A percentile compares a stretch with the other conserved stretches of the same genome.
These are phyloP conservation scores for Pythium vanterpoolii DNA, from an alignment of 352 stramenopile species.

Conservation along the genomic window DNA sequence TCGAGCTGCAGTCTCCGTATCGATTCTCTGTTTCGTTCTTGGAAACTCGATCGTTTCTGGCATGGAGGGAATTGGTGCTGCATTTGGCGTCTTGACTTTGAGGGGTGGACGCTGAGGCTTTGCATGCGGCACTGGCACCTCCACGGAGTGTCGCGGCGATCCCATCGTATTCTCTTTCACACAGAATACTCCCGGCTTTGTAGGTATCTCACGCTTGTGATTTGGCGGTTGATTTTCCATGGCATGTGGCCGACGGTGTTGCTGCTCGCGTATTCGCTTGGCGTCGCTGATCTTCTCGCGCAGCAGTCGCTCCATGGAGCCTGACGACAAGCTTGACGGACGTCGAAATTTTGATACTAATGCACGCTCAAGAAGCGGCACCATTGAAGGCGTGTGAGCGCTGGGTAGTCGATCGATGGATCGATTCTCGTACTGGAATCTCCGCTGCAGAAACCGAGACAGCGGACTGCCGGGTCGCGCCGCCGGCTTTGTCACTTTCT, in stretches of 20 bases:
- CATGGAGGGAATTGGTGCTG: background rate
- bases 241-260: background rate
- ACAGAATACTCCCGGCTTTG: background rate
- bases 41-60: background rate
- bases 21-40: background rate
- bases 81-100: background rate
- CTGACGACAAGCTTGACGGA: background rate
- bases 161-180: background rate
- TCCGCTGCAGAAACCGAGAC: slow-evolving; percentile 32
- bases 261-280: slow-evolving; percentile 24
- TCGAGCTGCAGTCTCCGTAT: background rate
- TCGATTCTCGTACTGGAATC: slow-evolving; percentile 26
- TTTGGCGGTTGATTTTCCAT: slow-evolving; percentile 10
- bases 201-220: background rate
- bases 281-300: slow-evolving; percentile 40
- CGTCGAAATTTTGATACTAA: background rate
- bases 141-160: background rate
- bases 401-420: background rate
- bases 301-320: slow-evolving; percentile 24
- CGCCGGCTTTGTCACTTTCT: background rate
- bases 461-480: slow-evolving; percentile 31
- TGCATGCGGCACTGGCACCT: slow-evolving; percentile 5
- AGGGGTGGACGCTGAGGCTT: slow-evolving; percentile 12
- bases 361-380: background rate
- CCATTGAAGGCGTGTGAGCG: background rate